A percentile compares a stretch with the other conserved stretches of the same genome.
phyloP scores from a whole-genome alignment of 129 eudicot species.

The Tagetes patula region DNA sequence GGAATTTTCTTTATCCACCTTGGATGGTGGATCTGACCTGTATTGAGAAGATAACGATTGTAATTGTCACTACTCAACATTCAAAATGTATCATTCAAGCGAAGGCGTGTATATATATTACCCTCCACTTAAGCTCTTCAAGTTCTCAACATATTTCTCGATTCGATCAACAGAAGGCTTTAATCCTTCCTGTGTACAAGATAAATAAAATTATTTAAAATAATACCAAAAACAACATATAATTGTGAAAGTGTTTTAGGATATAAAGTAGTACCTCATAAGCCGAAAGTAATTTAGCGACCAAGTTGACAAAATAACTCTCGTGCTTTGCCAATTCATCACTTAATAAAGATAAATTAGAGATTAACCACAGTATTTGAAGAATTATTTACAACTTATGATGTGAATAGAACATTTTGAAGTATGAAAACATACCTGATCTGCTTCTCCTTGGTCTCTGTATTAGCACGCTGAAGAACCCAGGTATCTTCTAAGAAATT shows the following conservation, averaged over 20 bases:
- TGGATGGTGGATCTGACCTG: constrained; percentile 51
- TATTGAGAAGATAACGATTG: background rate
- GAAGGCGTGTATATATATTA: constrained; percentile 26
- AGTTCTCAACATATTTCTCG: constrained; percentile 67
- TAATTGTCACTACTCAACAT: background rate
- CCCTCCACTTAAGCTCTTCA: constrained; percentile 72
- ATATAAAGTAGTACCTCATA: constrained; percentile 57
- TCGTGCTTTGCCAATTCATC: constrained; percentile 83
- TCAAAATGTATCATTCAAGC: constrained; percentile 8
- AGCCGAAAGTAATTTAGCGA: constrained; percentile 63
- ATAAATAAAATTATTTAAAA: background rate
- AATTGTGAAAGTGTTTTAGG: background rate
- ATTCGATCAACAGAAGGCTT: constrained; percentile 76
- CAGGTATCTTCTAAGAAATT: constrained; percentile 97
- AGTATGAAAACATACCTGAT: constrained; percentile 49
- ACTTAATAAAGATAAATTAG: constrained; percentile 37
- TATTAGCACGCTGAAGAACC: constrained; percentile 68
- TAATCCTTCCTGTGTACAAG: constrained; percentile 63
- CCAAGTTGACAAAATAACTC: constrained; percentile 72
- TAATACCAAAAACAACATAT: constrained; percentile 1
- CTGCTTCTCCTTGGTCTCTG: constrained; percentile 75
- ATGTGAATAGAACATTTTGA: background rate
- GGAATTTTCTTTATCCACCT: constrained; percentile 48
- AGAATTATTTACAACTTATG: background rate
- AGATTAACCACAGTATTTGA: constrained; percentile 19